Percentiles rank a stretch among this genome's conserved stretches.
phyloP scores from a whole-genome alignment of 352 stramenopile species.

The Lagenidium giganteum region DNA sequence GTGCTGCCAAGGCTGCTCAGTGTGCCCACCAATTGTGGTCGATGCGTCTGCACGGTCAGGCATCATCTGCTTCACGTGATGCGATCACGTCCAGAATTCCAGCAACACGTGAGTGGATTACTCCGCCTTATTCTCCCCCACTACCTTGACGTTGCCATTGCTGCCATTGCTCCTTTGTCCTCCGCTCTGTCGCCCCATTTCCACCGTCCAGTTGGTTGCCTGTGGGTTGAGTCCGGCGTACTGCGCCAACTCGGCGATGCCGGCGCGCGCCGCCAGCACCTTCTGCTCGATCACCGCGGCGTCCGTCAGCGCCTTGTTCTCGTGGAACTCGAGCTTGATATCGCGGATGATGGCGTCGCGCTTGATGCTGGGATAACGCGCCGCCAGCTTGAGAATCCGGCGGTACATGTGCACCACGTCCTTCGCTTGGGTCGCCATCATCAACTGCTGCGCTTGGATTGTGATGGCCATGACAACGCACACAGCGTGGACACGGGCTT shows the following conservation, averaged over 20 bases:
- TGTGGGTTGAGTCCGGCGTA: slow-evolving; percentile 61
- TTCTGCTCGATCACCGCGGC: slow-evolving; percentile 50
- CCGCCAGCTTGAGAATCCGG: slow-evolving; percentile 66
- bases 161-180: too few relatives aligned
- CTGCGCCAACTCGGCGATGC: slow-evolving; percentile 67
- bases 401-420: slow-evolving; percentile 65
- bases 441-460: slow-evolving; percentile 3
- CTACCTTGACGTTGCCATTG: slow-evolving; percentile 34
- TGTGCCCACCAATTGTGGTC: too few relatives aligned
- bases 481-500: too few relatives aligned
- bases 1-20: slow-evolving; percentile 47
- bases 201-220: slow-evolving; percentile 50
- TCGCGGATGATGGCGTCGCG: slow-evolving; percentile 60
- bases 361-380: slow-evolving; percentile 72
- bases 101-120: too few relatives aligned
- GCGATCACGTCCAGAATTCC: too few relatives aligned
- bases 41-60: too few relatives aligned
- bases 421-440: slow-evolving; percentile 37
- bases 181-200: slow-evolving; percentile 55
- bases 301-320: slow-evolving; percentile 50
- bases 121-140: slow-evolving; percentile 27
- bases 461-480: too few relatives aligned
- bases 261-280: slow-evolving; percentile 46
- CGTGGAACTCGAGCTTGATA: slow-evolving; percentile 71
- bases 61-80: too few relatives aligned